Conservation (phyloP, 495 filamentous ascomycete genomes). For the Stereocaulon alpinum region DNA sequence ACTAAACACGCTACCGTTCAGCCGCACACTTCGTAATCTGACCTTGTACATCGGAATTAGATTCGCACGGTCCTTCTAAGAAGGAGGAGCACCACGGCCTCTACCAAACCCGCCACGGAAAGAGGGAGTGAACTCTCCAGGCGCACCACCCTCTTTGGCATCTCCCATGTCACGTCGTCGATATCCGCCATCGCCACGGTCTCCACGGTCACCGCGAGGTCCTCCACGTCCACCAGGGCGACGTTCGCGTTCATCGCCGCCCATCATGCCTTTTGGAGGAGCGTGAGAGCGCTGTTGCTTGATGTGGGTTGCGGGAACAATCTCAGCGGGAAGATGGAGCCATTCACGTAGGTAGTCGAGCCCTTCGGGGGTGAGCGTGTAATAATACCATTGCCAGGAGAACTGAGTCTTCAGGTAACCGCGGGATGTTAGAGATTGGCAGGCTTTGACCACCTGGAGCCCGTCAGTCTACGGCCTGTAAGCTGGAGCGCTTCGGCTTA, state of each 20-base stretch:
- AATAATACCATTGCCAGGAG: constrained; percentile 99
- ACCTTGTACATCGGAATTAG: no score
- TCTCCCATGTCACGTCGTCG: constrained; percentile 76
- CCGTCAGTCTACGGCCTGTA: constrained; percentile 1
- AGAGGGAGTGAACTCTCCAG: constrained; percentile 87
- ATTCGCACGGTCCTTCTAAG: constrained; percentile 21
- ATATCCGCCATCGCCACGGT: constrained; percentile 91
- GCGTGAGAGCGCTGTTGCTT: constrained; percentile 99
- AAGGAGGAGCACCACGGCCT: constrained; percentile 70
- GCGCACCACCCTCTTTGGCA: constrained; percentile 84
- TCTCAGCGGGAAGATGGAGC: constrained; percentile 99
- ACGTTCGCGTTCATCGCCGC: constrained; percentile 78
- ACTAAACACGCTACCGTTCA: constrained; percentile 31
- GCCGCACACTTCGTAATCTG: constrained; percentile 2
- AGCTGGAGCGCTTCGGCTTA: constrained; percentile 21
- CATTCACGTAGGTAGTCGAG: constrained; percentile 99
- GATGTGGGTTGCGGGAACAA: constrained; percentile 98
- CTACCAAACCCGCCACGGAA: constrained; percentile 95
- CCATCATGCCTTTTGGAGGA: constrained; percentile 96
- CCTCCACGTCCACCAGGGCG: constrained; percentile 56
- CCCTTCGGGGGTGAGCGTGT: constrained; percentile 98
- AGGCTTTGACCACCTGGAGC: constrained; percentile 81
- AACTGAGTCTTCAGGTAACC: constrained; percentile 99
- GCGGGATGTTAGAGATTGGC: constrained; percentile 93
- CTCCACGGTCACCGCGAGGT: constrained; percentile 55